phyloP scores from a whole-genome alignment of 352 stramenopile genomes.

The Aphanomyces astaci region DNA sequence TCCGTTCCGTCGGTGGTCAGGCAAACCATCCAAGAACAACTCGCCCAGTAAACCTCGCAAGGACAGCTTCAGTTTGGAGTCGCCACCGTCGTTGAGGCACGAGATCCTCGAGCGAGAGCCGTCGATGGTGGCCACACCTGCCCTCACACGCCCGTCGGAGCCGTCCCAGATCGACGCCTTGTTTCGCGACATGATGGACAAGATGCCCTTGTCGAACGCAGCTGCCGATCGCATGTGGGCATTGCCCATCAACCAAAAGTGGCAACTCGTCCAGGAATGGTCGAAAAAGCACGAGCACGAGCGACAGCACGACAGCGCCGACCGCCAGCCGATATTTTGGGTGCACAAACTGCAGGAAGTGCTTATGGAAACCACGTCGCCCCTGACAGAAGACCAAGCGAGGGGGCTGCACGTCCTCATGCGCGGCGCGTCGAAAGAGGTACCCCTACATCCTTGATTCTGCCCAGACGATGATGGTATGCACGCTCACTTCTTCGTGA shows the following conservation, averaged over 20 bases:
- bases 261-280: slow-evolving; percentile 15
- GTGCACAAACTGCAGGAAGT: slow-evolving; percentile 9
- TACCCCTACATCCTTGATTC: too few species aligned
- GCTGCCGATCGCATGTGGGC: slow-evolving; percentile 6
- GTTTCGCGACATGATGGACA: slow-evolving; percentile 5
- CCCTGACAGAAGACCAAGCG: slow-evolving; percentile 3
- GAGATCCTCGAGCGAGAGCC: slow-evolving; percentile 6
- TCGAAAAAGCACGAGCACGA: not conserved
- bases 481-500: too few species aligned
- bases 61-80: slow-evolving; percentile 4
- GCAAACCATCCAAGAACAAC: not conserved
- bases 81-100: not conserved
- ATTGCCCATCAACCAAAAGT: slow-evolving; percentile 7
- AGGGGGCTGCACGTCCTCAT: slow-evolving; percentile 16
- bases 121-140: not conserved
- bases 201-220: slow-evolving; percentile 3
- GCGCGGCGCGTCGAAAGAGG: slow-evolving; percentile 5
- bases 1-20: slow-evolving; percentile 2
- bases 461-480: too few species aligned
- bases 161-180: slow-evolving; percentile 7
- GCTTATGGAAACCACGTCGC: not conserved
- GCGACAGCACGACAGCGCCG: not conserved
- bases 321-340: slow-evolving; percentile 2
- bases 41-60: not conserved
- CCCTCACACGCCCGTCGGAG: not conserved